These are phyloP conservation scores for Melampsora abietis-canadensis DNA, from an alignment of 1,284 basidiomycete genomes.

Conservation along the genomic window DNA sequence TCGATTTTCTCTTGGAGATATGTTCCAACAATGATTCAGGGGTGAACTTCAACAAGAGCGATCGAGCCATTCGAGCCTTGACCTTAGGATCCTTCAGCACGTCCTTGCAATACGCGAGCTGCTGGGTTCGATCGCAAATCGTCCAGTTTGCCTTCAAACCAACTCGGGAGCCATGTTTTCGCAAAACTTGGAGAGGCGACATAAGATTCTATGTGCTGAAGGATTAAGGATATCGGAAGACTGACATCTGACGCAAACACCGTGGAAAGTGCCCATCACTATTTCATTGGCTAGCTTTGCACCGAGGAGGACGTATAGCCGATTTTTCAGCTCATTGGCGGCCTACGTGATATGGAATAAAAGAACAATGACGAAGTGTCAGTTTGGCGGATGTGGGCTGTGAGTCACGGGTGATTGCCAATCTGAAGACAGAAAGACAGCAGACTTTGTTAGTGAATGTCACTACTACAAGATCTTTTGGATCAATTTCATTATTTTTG, in stretches of 20 bases:
- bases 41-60: constrained; percentile 19
- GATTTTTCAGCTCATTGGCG: constrained; percentile 78
- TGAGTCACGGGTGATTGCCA: constrained; percentile 72
- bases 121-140: constrained; percentile 9
- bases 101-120: constrained; percentile 59
- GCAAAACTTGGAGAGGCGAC: constrained; percentile 59
- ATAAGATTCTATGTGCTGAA: constrained; percentile 68
- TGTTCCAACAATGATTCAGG: constrained; percentile 59
- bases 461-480: constrained; percentile 50
- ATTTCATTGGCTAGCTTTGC: constrained; percentile 62
- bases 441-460: constrained; percentile 53
- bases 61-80: constrained; percentile 54
- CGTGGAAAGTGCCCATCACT: constrained; percentile 73
- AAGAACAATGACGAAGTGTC: neutral
- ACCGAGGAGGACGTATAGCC: constrained; percentile 71
- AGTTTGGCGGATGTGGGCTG: too few species aligned
- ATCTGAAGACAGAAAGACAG: constrained; percentile 59
- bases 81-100: constrained; percentile 62
- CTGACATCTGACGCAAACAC: constrained; percentile 69
- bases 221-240: constrained; percentile 66
- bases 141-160: constrained; percentile 5
- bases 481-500: constrained; percentile 51
- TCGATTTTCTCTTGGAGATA: constrained; percentile 79
- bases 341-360: constrained; percentile 72
- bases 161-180: constrained; percentile 4